phyloP scores from a whole-genome alignment of 176 grass and related monocot species.

The Aegilops longissima region DNA sequence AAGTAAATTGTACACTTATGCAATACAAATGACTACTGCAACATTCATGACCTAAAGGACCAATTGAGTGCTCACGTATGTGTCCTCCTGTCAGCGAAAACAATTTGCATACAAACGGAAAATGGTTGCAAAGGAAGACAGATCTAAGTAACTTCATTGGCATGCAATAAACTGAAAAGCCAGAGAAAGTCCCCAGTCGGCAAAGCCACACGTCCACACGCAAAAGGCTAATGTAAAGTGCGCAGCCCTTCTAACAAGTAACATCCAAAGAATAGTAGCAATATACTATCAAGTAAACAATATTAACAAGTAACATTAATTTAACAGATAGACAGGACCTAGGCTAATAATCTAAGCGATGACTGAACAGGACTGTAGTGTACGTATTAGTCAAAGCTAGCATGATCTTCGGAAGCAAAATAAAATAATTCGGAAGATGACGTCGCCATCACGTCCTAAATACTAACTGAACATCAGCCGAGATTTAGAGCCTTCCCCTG shows the following conservation, averaged over 20 bases:
- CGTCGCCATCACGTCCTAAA: slow-evolving; percentile 19
- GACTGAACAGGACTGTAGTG: neutral
- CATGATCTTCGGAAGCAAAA: neutral
- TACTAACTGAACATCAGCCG: neutral
- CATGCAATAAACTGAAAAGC: neutral
- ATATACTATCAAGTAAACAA: slow-evolving; percentile 17
- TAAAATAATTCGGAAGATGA: neutral
- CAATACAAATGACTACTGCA: neutral
- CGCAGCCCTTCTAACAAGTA: slow-evolving; percentile 12
- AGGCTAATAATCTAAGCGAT: slow-evolving; percentile 9
- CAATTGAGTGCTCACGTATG: neutral
- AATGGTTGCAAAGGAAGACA: neutral
- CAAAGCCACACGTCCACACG: slow-evolving; percentile 5
- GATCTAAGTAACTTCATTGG: slow-evolving; percentile 8
- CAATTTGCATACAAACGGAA: neutral
- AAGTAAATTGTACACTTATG: slow-evolving; percentile 13
- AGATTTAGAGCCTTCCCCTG: neutral
- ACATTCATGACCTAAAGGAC: neutral
- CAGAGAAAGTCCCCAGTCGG: neutral
- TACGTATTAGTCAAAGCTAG: neutral
- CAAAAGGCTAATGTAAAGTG: slow-evolving; percentile 24
- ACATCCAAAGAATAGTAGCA: slow-evolving; percentile 31
- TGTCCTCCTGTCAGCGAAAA: too few relatives aligned
- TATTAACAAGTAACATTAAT: slow-evolving; percentile 3
- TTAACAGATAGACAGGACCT: slow-evolving; percentile 1